A percentile compares a stretch with the other conserved stretches of the same genome.
These are phyloP conservation scores for Fusarium sp. DNA, from an alignment of 2,329 filamentous ascomycete species.

Conservation along the genomic window DNA sequence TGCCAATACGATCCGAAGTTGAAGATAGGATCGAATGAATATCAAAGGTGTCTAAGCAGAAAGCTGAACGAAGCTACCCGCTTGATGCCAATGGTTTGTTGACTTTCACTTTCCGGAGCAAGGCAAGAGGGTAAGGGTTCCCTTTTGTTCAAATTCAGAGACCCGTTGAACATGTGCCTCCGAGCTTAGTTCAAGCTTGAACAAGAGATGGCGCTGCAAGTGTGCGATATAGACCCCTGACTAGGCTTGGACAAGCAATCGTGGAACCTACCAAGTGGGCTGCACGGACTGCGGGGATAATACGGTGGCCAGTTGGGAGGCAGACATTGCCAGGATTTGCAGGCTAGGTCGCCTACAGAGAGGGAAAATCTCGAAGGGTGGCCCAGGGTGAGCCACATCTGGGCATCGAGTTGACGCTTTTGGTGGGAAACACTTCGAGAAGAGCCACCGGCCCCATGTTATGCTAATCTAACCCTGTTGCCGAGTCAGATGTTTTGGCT, in stretches of 20 bases:
- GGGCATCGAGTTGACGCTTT: slow-evolving; percentile 34
- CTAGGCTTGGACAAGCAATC: slow-evolving; percentile 45
- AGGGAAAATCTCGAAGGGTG: slow-evolving; percentile 39
- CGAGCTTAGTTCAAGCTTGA: slow-evolving; percentile 35
- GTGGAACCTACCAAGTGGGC: slow-evolving; percentile 39
- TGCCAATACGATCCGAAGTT: not conserved
- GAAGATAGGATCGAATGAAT: slow-evolving; percentile 3
- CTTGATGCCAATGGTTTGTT: slow-evolving; percentile 26
- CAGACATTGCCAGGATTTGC: slow-evolving; percentile 16
- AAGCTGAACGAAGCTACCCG: slow-evolving; percentile 7
- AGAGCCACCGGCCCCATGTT: slow-evolving; percentile 29
- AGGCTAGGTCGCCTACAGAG: slow-evolving; percentile 40
- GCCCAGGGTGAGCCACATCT: slow-evolving; percentile 41
- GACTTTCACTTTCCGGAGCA: slow-evolving; percentile 22
- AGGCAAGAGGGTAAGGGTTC: slow-evolving; percentile 25
- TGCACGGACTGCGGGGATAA: slow-evolving; percentile 38
- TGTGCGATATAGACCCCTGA: slow-evolving; percentile 44
- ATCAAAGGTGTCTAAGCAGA: not conserved
- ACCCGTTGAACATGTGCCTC: slow-evolving; percentile 37
- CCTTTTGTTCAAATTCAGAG: slow-evolving; percentile 33
- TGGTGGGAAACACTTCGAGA: slow-evolving; percentile 38
- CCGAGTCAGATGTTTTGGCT: slow-evolving; percentile 41
- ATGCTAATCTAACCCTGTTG: slow-evolving; percentile 46
- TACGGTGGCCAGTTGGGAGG: slow-evolving; percentile 44
- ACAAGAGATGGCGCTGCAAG: slow-evolving; percentile 35